Conservation (phyloP, 345 rosid species). For the Populus davidiana region DNA sequence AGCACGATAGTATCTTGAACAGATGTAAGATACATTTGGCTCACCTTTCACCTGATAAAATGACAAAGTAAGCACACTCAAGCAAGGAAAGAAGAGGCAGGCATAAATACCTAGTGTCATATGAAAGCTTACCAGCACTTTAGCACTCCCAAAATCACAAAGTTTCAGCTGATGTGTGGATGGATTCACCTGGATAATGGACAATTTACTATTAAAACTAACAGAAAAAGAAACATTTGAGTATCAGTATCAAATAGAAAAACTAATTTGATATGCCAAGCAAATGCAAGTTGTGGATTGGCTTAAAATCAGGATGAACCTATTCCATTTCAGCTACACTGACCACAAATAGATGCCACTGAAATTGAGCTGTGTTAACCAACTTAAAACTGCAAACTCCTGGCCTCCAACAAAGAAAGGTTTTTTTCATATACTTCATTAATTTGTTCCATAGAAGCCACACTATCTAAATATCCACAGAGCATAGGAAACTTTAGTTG, state of each 20-base stretch:
- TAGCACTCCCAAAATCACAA: constrained; percentile 97
- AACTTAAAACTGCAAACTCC: background rate
- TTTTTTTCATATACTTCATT: background rate
- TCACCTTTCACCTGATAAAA: constrained; percentile 74
- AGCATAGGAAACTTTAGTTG: background rate
- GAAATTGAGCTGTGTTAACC: background rate
- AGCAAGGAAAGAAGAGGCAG: constrained; percentile 9
- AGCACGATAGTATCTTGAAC: constrained; percentile 94
- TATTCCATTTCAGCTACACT: background rate
- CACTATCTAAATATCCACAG: background rate
- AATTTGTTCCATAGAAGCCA: background rate
- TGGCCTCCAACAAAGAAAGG: background rate
- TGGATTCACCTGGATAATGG: constrained; percentile 69
- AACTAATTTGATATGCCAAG: background rate
- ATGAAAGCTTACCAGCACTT: constrained; percentile 61
- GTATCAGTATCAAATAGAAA: background rate
- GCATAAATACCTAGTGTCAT: background rate
- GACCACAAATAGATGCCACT: background rate
- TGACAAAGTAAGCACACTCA: constrained; percentile 16
- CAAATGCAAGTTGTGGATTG: background rate
- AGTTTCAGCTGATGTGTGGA: constrained; percentile 84
- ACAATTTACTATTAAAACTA: background rate
- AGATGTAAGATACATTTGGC: constrained; percentile 89
- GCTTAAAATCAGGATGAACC: constrained; percentile 1
- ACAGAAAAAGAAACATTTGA: background rate